Evolutionary conservation across 208 protist species (phyloP), one percentile per base, ranked within the genome.

Genomic region (Acanthamoeba polyphaga): DNA sequence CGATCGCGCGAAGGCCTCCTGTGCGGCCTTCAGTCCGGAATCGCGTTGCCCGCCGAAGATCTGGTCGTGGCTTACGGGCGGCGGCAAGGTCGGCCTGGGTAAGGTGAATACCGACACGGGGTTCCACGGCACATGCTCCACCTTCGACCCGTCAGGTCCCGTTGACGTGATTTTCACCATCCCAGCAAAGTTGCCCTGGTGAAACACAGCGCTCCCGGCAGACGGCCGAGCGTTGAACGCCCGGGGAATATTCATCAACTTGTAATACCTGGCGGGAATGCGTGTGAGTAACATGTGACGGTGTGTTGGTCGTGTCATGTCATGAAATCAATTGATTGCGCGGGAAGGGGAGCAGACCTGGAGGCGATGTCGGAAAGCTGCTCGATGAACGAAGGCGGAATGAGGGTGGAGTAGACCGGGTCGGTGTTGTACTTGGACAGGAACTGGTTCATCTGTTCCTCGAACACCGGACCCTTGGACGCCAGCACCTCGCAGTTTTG

Each of bases 381-480:
- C 13, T 87, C 78, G 27, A 87, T 32, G 78, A 87, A 64, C 9
- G 43, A 38, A 27, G 43, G 24, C 13, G 78, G 78, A 38, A 87
- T 62, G 72, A 80, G 17, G 5, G 34, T 80, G 8, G 72, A 80
- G 78, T 87, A 87, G 24, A 27, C n/a, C 51, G 29, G 43, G n/a
- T 43, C 10, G 27, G 19, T 87, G 51, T 55, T 64, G 51, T 87
- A 87, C 78, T 32, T 5, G 27, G 78, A n/a, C 24, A 87, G 51
- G 51, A 87, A 87, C 49, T 87, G 19, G 51, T 87, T 87, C n/a
- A 87, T 62, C 51, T 87, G 27, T 8, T 38, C 8, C 51, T 87
- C 78, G 51, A 87, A 87, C 10, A 2, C 22, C 4, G 78, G 78
- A 19, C 78, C 78, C 43, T 64, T 55, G n/a, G 27, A 24, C 8